Evolutionary conservation across 2,329 filamentous ascomycete genomes (phyloP).

Genomic region (Triangularia verruculosa): DNA sequence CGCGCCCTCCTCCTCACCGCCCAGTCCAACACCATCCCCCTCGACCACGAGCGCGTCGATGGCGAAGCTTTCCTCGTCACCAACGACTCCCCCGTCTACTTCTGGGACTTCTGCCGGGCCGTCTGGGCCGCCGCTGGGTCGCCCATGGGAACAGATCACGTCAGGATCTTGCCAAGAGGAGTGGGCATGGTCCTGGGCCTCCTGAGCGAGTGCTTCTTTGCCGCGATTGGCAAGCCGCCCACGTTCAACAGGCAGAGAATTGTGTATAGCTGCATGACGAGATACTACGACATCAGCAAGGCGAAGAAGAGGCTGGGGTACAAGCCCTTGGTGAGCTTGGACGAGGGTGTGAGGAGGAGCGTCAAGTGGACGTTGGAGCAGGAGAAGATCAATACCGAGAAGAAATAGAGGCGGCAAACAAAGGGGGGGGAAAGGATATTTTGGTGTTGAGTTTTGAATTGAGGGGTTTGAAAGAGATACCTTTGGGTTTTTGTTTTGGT

Average conservation of each 20-base stretch:
- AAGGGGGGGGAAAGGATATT: background rate
- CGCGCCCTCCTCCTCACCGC: slow-evolving; percentile 65
- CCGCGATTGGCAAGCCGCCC: slow-evolving; percentile 49
- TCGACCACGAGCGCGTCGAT: slow-evolving; percentile 71
- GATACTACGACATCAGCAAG: slow-evolving; percentile 76
- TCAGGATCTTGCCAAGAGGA: slow-evolving; percentile 53
- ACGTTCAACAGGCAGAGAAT: slow-evolving; percentile 60
- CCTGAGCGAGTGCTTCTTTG: slow-evolving; percentile 51
- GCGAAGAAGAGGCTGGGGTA: slow-evolving; percentile 70
- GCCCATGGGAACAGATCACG: slow-evolving; percentile 49
- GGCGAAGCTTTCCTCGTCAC: slow-evolving; percentile 89
- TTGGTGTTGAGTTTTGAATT: background rate
- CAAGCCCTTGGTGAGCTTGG: slow-evolving; percentile 61
- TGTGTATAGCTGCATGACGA: slow-evolving; percentile 68
- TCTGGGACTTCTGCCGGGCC: slow-evolving; percentile 82
- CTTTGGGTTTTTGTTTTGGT: background rate
- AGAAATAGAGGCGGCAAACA: slow-evolving; percentile 13
- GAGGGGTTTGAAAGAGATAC: slow-evolving; percentile 1
- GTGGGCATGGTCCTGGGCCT: slow-evolving; percentile 52
- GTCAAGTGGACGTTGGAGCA: slow-evolving; percentile 55
- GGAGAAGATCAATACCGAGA: slow-evolving; percentile 35
- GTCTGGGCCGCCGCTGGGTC: slow-evolving; percentile 67
- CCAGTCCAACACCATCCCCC: slow-evolving; percentile 55
- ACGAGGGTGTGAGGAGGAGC: slow-evolving; percentile 59
- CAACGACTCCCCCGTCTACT: slow-evolving; percentile 84